Evolutionary conservation across 2,329 filamentous ascomycete species (phyloP).

Genomic region (Hymenoscyphus linearis): DNA sequence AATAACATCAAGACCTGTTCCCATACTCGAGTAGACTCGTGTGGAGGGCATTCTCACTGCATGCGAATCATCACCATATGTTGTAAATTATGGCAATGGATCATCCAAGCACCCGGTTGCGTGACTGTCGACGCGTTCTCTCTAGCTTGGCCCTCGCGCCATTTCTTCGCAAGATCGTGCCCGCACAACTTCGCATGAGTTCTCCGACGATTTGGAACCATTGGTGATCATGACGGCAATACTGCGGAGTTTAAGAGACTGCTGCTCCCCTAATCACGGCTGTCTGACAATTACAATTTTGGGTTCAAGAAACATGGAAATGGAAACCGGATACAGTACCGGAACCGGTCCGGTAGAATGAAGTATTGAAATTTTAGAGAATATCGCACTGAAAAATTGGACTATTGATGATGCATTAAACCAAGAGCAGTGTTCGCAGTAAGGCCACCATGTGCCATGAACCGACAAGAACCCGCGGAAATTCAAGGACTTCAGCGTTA

Average conservation of each 20-base stretch:
- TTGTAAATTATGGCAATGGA: too few relatives aligned
- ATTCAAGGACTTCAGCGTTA: neutral
- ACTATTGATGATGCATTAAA: neutral
- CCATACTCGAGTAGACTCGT: conserved; percentile 5
- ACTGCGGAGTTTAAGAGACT: neutral
- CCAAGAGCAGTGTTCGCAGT: neutral
- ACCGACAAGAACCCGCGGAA: neutral
- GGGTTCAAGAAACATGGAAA: neutral
- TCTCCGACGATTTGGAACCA: neutral
- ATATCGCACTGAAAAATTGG: neutral
- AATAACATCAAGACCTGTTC: conserved; percentile 8
- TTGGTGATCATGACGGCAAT: neutral
- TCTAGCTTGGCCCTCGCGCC: neutral
- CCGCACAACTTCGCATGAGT: too few relatives aligned
- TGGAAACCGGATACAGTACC: neutral
- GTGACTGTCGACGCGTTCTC: neutral
- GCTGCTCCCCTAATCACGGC: neutral
- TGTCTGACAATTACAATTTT: neutral
- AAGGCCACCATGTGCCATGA: neutral
- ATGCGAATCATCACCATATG: conserved; percentile 21
- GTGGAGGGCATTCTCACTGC: conserved; percentile 3
- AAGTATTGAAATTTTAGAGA: neutral
- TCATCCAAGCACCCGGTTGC: too few relatives aligned
- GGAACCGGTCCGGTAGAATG: neutral
- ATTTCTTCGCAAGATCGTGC: neutral